phyloP scores from a whole-genome alignment of 306 rosid genomes.

The Vigna hirtella region DNA sequence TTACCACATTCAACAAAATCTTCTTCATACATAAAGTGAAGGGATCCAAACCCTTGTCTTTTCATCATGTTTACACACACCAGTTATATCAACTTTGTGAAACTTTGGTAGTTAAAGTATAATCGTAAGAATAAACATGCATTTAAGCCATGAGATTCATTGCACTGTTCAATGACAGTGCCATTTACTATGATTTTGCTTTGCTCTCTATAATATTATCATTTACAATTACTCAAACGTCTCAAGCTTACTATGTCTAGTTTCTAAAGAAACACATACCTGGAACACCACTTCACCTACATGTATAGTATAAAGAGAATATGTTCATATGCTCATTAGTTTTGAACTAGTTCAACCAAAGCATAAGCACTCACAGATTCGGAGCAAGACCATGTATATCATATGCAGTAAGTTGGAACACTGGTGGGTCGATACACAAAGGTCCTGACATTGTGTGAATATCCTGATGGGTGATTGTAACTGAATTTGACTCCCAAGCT shows the following conservation, averaged over 20 bases:
- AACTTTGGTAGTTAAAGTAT: no score
- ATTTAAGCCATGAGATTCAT: background rate
- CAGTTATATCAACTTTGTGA: no score
- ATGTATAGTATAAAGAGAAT: conserved; percentile 3
- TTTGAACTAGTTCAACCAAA: conserved; percentile 44
- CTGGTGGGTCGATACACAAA: conserved; percentile 70
- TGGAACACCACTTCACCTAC: conserved; percentile 39
- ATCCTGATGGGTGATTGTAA: conserved; percentile 82
- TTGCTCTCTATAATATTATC: conserved; percentile 2
- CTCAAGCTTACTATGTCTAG: conserved; percentile 23
- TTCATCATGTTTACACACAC: no score
- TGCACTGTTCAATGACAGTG: background rate
- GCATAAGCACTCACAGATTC: conserved; percentile 16
- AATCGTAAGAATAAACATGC: background rate
- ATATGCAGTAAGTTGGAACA: conserved; percentile 78
- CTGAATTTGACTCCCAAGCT: conserved; percentile 84
- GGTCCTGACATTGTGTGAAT: conserved; percentile 75
- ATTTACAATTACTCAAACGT: conserved; percentile 30
- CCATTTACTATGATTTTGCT: conserved; percentile 28
- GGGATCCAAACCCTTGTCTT: no score
- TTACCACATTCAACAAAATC: no score
- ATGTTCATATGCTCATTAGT: conserved; percentile 8
- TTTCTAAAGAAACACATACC: conserved; percentile 22
- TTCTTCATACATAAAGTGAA: no score
- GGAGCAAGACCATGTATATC: conserved; percentile 44